Percentiles rank a stretch among this genome's conserved stretches.
Evolutionary conservation across 345 rosid genomes (phyloP).

Genomic region (Excoecaria agallocha): DNA sequence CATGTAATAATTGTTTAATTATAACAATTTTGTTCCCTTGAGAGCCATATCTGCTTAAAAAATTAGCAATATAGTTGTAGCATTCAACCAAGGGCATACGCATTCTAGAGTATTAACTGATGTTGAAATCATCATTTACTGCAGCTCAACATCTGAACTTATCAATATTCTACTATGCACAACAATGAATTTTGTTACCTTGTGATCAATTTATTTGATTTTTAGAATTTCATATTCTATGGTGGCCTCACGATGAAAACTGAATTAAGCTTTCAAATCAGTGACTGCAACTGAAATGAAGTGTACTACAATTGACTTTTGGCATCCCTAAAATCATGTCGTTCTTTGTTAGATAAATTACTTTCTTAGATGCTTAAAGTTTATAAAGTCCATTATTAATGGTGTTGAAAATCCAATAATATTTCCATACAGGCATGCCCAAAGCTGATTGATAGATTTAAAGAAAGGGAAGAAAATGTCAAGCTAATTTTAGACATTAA

Average conservation of each 20-base stretch:
- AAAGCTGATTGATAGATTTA: slow-evolving; percentile 91
- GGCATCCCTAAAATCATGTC: neutral
- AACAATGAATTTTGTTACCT: neutral
- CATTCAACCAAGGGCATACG: too few relatives aligned
- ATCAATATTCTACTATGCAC: neutral
- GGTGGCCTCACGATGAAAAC: slow-evolving; percentile 13
- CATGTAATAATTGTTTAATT: too few relatives aligned
- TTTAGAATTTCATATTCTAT: neutral
- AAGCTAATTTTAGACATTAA: slow-evolving; percentile 51
- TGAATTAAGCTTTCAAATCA: neutral
- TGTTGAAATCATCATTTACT: too few relatives aligned
- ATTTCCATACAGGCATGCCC: slow-evolving; percentile 81
- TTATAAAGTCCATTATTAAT: neutral
- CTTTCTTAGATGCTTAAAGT: neutral
- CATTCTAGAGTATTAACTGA: too few relatives aligned
- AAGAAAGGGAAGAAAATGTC: slow-evolving; percentile 98
- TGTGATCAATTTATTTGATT: neutral
- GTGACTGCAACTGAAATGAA: too few relatives aligned
- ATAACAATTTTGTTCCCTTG: too few relatives aligned
- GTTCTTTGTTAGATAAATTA: neutral
- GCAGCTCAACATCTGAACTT: too few relatives aligned
- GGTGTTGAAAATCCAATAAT: slow-evolving; percentile 10
- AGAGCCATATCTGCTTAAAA: too few relatives aligned
- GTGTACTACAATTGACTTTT: neutral
- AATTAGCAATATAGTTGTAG: too few relatives aligned